phyloP scores from a whole-genome alignment of 345 rosid genomes.

The Salix dunnii region DNA sequence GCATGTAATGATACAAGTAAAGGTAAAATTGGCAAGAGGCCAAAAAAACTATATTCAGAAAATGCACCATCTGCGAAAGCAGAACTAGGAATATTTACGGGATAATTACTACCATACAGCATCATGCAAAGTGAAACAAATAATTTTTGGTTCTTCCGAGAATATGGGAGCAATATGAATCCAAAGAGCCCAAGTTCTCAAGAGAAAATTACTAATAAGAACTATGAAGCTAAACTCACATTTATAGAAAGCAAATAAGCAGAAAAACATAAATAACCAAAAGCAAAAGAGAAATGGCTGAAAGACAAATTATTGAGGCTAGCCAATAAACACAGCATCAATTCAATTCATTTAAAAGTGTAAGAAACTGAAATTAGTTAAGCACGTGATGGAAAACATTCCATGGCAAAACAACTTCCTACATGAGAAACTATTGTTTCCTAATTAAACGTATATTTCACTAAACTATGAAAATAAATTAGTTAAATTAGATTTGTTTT shows the following conservation, averaged over 20 bases:
- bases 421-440: neutral
- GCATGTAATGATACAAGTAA: neutral
- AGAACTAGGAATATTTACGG: neutral
- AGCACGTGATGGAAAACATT: neutral
- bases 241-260: neutral
- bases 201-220: neutral
- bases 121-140: neutral
- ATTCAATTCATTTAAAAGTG: neutral
- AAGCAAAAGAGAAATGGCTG: neutral
- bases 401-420: neutral
- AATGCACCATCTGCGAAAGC: neutral
- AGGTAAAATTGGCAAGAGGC: neutral
- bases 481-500: neutral
- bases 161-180: neutral
- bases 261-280: neutral
- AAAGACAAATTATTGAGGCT: neutral
- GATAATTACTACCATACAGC: no score
- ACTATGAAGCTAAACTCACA: neutral
- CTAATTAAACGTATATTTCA: neutral
- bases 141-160: neutral
- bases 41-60: neutral
- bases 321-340: neutral
- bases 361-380: neutral
- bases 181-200: neutral
- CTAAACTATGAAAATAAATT: no score